Evolutionary conservation across 2,329 filamentous ascomycete species (phyloP), one percentile per base, ranked within the genome.

Genomic region (Pseudogymnoascus destructans): DNA sequence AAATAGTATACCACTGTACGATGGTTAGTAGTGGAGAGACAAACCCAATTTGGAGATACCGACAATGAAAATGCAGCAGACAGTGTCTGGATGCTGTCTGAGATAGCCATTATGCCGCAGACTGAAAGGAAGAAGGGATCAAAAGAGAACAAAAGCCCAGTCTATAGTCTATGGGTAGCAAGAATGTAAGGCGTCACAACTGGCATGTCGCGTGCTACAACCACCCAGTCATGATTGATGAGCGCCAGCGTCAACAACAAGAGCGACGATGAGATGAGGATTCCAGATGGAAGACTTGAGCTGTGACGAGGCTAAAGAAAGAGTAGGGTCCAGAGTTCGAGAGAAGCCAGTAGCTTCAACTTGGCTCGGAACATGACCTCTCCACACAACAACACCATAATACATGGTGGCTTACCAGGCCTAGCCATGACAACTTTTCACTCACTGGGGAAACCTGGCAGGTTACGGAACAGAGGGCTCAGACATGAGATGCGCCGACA

Each of bases 41-140:
- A 13, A 13, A 17, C 11, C 49, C 19, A 52, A 21, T 38, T 25
- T 58, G 23, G 27, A 57, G 49, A 55, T 46, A 66, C 64, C 61
- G 10, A 70, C 68, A 69, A 70, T 57, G 66, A 66, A 61, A 70
- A 70, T 15, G 68, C 68, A 55, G 68, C 67, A 57, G 61, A 60
- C 59, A 70, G 62, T 21, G 66, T 65, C 63, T 70, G 68, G 32
- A 67, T 61, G 35, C 63, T 57, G 63, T 65, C 65, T 21, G 68
- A 61, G 55, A 68, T 64, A 19, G 64, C 63, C 68, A 70, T 69
- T 33, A 58, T 59, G 60, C 59, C 55, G 38, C 49, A 25, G 36
- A 60, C 61, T 61, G 61, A 62, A 64, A 15, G 54, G 42, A 55
- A 59, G 54, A 58, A 23, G 57, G 60, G 57, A 63, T 58, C 60